A percentile compares a stretch with the other conserved stretches of the same genome.
These are phyloP conservation scores for Neurospora pannonica DNA, from an alignment of 495 filamentous ascomycete genomes.

Conservation along the genomic window DNA sequence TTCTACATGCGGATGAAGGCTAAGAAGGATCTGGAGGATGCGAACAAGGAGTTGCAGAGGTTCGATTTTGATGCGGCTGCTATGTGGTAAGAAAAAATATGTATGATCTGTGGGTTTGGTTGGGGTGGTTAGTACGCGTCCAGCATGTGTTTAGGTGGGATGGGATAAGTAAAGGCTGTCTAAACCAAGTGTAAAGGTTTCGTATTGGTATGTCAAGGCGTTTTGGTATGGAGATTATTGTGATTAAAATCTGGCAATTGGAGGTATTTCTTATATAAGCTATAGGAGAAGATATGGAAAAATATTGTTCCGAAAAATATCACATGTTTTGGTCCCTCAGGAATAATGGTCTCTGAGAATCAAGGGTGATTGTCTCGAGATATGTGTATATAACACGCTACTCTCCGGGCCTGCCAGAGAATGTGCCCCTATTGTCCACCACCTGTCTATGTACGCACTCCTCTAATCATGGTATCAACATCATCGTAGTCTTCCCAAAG, in stretches of 20 bases:
- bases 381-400: too few species aligned
- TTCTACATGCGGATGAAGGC: constrained; percentile 99
- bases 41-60: constrained; percentile 76
- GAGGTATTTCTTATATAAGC: background rate
- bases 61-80: constrained; percentile 74
- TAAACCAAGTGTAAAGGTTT: background rate
- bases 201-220: background rate
- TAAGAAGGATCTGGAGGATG: constrained; percentile 96
- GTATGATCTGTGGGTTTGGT: background rate
- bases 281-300: background rate
- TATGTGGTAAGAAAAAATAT: constrained; percentile 27
- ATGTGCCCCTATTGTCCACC: background rate
- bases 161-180: background rate
- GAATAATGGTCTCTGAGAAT: too few species aligned
- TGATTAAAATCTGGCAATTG: background rate
- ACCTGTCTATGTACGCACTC: background rate
- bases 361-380: too few species aligned
- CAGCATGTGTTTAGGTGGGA: background rate
- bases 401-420: background rate
- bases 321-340: background rate
- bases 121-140: background rate
- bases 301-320: background rate
- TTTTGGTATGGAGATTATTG: background rate
- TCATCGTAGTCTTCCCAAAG: too few species aligned
- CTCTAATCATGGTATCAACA: background rate